Percentiles rank a stretch among this genome's conserved stretches.
Evolutionary conservation across 2,329 filamentous ascomycete genomes (phyloP).

Genomic region (Teratosphaeriaceae sp.): DNA sequence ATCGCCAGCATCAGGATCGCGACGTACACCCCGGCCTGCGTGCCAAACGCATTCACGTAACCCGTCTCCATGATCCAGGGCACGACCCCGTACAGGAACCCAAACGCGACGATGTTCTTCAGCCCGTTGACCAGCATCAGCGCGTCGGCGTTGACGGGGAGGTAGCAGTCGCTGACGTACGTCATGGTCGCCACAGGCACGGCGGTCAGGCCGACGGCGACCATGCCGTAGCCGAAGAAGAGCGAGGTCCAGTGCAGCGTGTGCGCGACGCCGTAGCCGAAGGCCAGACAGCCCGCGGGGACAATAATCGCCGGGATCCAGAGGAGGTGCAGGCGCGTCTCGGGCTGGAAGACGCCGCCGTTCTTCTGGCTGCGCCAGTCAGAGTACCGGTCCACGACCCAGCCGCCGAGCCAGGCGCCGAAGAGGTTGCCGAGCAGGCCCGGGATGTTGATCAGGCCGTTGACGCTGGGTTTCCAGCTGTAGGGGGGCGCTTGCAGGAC

Average conservation of each 20-base stretch:
- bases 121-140: conserved; percentile 31
- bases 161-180: conserved; percentile 36
- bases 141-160: conserved; percentile 32
- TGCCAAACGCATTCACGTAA: conserved; percentile 32
- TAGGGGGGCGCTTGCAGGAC: conserved; percentile 36
- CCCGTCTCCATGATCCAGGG: conserved; percentile 35
- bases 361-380: conserved; percentile 36
- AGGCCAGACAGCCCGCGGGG: conserved; percentile 38
- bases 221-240: conserved; percentile 43
- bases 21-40: conserved; percentile 33
- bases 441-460: conserved; percentile 36
- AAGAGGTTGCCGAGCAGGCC: conserved; percentile 38
- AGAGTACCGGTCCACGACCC: conserved; percentile 37
- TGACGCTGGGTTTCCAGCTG: conserved; percentile 30
- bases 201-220: conserved; percentile 37
- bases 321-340: conserved; percentile 37
- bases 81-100: conserved; percentile 40
- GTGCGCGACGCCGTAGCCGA: conserved; percentile 39
- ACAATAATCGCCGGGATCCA: conserved; percentile 37
- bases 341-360: conserved; percentile 41
- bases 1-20: conserved; percentile 29
- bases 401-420: conserved; percentile 38
- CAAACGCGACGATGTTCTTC: conserved; percentile 42
- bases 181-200: conserved; percentile 40
- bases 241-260: conserved; percentile 34